phyloP scores from a whole-genome alignment of 148 eudicot genomes.

The Suaeda aralocaspica region DNA sequence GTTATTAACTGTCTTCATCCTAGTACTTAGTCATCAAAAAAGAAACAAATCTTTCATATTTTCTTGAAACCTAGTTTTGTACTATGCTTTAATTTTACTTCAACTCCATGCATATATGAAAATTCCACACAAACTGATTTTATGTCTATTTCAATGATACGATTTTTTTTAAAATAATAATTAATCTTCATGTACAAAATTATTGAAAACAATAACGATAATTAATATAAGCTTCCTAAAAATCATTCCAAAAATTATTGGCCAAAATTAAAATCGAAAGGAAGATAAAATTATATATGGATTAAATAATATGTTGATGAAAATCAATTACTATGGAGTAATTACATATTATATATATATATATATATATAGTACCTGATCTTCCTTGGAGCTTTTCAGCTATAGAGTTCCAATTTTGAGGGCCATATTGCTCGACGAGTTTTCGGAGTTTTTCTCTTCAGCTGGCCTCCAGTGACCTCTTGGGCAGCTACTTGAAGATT shows the following conservation, averaged over 20 bases:
- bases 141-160: not conserved
- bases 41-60: not conserved
- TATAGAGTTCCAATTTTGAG: conserved; percentile 94
- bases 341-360: no score
- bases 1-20: not conserved
- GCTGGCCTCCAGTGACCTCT: conserved; percentile 98
- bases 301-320: no score
- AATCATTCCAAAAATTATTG: not conserved
- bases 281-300: no score
- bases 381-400: conserved; percentile 96
- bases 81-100: conserved; percentile 11
- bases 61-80: conserved; percentile 7
- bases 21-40: not conserved
- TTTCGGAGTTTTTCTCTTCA: conserved; percentile 85
- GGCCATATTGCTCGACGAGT: conserved; percentile 77
- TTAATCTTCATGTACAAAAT: no score
- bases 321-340: no score
- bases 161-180: no score
- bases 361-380: conserved; percentile 82
- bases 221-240: not conserved
- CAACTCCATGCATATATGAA: conserved; percentile 8
- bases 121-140: not conserved
- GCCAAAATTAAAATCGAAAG: not conserved
- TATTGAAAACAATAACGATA: no score
- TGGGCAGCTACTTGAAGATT: conserved; percentile 47